Evolutionary conservation across 2,329 filamentous ascomycete species (phyloP).

Genomic region (Colletotrichum eremochloae): DNA sequence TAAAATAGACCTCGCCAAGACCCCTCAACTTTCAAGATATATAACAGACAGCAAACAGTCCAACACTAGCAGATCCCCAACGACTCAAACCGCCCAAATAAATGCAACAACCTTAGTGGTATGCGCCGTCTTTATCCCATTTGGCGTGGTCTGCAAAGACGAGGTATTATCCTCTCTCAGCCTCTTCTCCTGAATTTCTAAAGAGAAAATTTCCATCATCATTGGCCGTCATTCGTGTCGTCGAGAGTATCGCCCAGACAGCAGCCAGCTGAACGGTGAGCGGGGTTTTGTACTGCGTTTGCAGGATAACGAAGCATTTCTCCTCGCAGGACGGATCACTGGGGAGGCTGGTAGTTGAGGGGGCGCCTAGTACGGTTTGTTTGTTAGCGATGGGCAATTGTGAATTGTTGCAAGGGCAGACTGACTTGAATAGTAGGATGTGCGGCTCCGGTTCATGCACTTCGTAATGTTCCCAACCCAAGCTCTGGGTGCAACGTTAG

Average conservation of each 20-base stretch:
- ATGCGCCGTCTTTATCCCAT: slow-evolving; percentile 40
- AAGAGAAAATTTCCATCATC: slow-evolving; percentile 46
- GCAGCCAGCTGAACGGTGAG: slow-evolving; percentile 30
- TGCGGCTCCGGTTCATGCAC: slow-evolving; percentile 99
- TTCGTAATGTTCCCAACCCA: slow-evolving; percentile 99
- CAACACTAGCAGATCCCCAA: slow-evolving; percentile 39
- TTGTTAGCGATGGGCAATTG: slow-evolving; percentile 5
- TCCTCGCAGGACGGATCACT: slow-evolving; percentile 52
- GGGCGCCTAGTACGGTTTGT: slow-evolving; percentile 70
- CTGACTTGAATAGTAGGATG: slow-evolving; percentile 98
- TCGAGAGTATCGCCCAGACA: slow-evolving; percentile 36
- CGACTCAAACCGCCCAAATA: slow-evolving; percentile 40
- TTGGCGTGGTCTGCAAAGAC: slow-evolving; percentile 37
- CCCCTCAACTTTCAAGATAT: slow-evolving; percentile 40
- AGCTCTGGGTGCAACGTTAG: slow-evolving; percentile 71
- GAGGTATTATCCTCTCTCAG: slow-evolving; percentile 38
- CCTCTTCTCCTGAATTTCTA: slow-evolving; percentile 37
- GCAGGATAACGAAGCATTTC: slow-evolving; percentile 33
- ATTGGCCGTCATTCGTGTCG: slow-evolving; percentile 42
- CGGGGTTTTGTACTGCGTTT: slow-evolving; percentile 34
- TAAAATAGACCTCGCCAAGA: slow-evolving; percentile 21
- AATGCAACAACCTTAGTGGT: slow-evolving; percentile 42
- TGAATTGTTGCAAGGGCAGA: slow-evolving; percentile 42
- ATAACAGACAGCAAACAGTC: slow-evolving; percentile 39
- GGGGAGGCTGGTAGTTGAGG: slow-evolving; percentile 85